Evolutionary conservation across 2,329 filamentous ascomycete genomes (phyloP).

Genomic region (Aspergillus persii): DNA sequence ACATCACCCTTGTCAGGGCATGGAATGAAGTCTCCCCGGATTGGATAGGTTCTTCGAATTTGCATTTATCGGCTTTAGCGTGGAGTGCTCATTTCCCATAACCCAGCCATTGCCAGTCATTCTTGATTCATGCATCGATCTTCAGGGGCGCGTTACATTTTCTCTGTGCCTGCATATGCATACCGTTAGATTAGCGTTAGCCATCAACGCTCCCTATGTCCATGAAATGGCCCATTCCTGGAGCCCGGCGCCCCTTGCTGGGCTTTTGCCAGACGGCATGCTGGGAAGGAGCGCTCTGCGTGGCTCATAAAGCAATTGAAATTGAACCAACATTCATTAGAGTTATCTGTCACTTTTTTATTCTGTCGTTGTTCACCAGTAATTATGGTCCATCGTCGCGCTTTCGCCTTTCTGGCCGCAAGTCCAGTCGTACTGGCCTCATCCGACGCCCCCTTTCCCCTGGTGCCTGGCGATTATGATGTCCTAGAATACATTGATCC

Average conservation of each 20-base stretch:
- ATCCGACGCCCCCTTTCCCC: slow-evolving; percentile 10
- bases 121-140: neutral
- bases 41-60: neutral
- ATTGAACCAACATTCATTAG: neutral
- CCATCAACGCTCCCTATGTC: neutral
- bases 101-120: neutral
- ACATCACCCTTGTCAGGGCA: neutral
- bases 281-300: slow-evolving; percentile 4
- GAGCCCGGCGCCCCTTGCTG: neutral
- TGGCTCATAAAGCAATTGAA: neutral
- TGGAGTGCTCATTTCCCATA: neutral
- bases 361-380: neutral
- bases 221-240: neutral
- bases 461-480: slow-evolving; percentile 33
- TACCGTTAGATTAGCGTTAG: neutral
- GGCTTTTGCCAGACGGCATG: slow-evolving; percentile 1
- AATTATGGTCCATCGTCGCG: slow-evolving; percentile 5
- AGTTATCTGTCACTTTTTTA: neutral
- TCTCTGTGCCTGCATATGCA: neutral
- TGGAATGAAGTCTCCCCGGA: neutral
- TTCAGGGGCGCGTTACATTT: neutral
- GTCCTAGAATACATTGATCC: slow-evolving; percentile 49
- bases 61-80: neutral
- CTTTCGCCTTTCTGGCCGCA: slow-evolving; percentile 4
- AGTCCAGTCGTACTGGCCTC: slow-evolving; percentile 11